Evolutionary conservation across 1,284 basidiomycete species (phyloP).

Genomic region (Erythrobasidium hasegawianum): DNA sequence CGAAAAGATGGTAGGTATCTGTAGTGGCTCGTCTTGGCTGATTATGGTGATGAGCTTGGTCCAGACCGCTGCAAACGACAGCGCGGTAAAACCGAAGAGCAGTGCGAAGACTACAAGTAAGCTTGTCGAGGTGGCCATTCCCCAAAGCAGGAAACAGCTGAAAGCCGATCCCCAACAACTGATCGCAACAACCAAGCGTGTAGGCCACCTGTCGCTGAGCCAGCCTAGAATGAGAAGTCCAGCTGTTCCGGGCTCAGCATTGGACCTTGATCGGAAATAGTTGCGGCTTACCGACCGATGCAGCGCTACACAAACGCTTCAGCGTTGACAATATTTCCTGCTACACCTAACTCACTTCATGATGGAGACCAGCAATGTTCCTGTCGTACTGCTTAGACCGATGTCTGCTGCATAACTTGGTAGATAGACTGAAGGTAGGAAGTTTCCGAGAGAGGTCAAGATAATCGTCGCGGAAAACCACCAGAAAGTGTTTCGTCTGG

Average conservation of each 20-base stretch:
- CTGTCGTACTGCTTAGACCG: conserved; percentile 45
- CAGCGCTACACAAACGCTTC: background rate
- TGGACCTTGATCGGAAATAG: no score
- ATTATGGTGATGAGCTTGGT: conserved; percentile 47
- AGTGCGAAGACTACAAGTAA: conserved; percentile 44
- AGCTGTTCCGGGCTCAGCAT: conserved; percentile 4
- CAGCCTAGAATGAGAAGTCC: conserved; percentile 48
- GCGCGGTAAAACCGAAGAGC: conserved; percentile 45
- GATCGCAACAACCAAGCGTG: conserved; percentile 45
- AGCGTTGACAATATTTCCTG: no score
- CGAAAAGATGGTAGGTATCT: conserved; percentile 46
- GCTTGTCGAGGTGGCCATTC: conserved; percentile 45
- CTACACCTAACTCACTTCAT: conserved; percentile 46
- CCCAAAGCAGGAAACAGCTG: conserved; percentile 49
- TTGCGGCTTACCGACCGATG: conserved; percentile 42
- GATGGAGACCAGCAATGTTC: conserved; percentile 48
- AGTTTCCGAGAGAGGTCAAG: conserved; percentile 48
- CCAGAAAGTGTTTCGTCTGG: conserved; percentile 42
- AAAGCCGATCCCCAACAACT: conserved; percentile 46
- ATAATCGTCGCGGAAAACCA: conserved; percentile 45
- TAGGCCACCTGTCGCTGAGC: conserved; percentile 47
- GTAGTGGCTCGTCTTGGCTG: conserved; percentile 46
- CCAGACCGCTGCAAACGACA: conserved; percentile 47
- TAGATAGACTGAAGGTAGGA: conserved; percentile 49
- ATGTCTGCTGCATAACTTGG: conserved; percentile 49